Percentiles rank a stretch among this genome's conserved stretches.
These are phyloP conservation scores for Galerina marginata DNA, from an alignment of 768 basidiomycete species.

Conservation along the genomic window DNA sequence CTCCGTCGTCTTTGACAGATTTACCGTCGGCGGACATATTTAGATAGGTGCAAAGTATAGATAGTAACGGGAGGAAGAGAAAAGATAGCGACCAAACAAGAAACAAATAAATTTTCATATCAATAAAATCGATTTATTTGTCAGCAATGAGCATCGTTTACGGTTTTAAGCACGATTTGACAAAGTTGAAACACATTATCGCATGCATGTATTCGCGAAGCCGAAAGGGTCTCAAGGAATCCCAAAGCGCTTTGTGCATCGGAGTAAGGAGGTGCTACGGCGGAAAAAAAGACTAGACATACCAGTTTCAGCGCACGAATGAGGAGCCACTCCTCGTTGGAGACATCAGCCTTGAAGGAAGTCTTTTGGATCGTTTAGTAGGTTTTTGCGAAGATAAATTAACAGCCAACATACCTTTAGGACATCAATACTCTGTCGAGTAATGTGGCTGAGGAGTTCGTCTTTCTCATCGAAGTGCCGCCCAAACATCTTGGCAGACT, in stretches of 20 bases:
- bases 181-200: background rate
- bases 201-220: background rate
- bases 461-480: constrained; percentile 97
- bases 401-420: constrained; percentile 68
- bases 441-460: constrained; percentile 89
- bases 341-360: constrained; percentile 87
- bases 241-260: constrained; percentile 33
- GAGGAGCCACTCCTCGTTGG: constrained; percentile 91
- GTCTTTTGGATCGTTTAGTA: constrained; percentile 46
- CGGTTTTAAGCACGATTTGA: too few species aligned
- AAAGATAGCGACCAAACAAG: background rate
- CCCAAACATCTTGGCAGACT: constrained; percentile 94
- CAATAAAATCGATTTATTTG: background rate
- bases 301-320: constrained; percentile 88
- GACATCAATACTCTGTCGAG: constrained; percentile 92
- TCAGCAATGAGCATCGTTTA: too few species aligned
- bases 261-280: constrained; percentile 2
- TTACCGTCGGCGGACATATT: constrained; percentile 31
- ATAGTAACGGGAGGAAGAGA: constrained; percentile 10
- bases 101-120: background rate
- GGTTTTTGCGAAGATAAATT: background rate
- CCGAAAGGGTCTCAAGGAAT: constrained; percentile 28
- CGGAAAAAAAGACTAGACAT: constrained; percentile 29
- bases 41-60: background rate
- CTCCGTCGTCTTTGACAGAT: constrained; percentile 26